phyloP scores from a whole-genome alignment of 805 yeast genomes.

The Lipomyces starkeyi region DNA sequence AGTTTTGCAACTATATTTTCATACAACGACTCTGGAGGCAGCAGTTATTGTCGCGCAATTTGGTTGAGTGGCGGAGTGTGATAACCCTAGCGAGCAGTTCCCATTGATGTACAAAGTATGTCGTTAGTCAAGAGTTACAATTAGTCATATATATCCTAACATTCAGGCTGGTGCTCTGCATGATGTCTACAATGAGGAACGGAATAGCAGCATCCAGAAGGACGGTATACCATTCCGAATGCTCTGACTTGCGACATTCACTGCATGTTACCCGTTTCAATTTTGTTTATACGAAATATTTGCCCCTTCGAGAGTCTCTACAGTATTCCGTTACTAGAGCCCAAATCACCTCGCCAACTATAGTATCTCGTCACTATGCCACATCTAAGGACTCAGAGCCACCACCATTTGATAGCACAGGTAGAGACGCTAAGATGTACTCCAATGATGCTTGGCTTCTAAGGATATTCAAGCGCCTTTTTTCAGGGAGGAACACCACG shows the following conservation, averaged over 20 bases:
- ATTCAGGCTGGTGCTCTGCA: neutral
- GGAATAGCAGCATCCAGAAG: neutral
- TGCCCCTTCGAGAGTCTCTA: neutral
- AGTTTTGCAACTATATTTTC: neutral
- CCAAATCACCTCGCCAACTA: neutral
- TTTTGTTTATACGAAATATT: neutral
- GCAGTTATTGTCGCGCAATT: neutral
- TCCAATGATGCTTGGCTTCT: neutral
- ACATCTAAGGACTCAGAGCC: neutral
- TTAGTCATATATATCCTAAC: neutral
- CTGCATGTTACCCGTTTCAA: neutral
- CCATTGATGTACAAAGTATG: neutral
- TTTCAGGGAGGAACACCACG: neutral
- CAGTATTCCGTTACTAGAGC: neutral
- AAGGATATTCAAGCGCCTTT: neutral
- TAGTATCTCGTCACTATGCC: neutral
- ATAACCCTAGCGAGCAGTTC: neutral
- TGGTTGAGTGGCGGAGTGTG: neutral
- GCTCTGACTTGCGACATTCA: neutral
- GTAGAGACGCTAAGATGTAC: neutral
- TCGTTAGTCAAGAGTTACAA: neutral
- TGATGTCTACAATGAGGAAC: neutral
- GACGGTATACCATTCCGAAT: neutral
- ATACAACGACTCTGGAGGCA: neutral
- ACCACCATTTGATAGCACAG: neutral